Evolutionary conservation across 129 eudicot species (phyloP).

Genomic region (Escallonia herrerae): DNA sequence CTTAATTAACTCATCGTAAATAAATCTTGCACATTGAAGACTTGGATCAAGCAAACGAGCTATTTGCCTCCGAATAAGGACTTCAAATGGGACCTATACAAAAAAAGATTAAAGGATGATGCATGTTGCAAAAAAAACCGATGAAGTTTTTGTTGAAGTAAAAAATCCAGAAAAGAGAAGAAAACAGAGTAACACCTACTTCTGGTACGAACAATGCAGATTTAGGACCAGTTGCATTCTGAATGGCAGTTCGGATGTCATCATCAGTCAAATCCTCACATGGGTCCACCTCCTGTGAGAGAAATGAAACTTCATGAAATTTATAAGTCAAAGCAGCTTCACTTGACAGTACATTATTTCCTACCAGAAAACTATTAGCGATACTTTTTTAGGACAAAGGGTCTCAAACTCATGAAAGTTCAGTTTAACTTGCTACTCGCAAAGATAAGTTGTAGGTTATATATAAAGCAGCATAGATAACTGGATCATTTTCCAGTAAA

Average conservation of each 20-base stretch:
- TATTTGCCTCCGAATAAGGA: conserved; percentile 82
- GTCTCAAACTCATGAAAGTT: too few relatives aligned
- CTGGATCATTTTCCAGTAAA: not conserved
- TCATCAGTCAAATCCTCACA: conserved; percentile 97
- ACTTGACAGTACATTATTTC: not conserved
- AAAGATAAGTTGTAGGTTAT: not conserved
- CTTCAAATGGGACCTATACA: conserved; percentile 93
- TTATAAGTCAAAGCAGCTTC: conserved; percentile 4
- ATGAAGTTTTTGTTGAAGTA: not conserved
- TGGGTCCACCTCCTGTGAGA: conserved; percentile 90
- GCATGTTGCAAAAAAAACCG: conserved; percentile 4
- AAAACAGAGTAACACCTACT: conserved; percentile 44
- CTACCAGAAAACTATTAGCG: not conserved
- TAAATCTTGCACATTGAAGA: conserved; percentile 95
- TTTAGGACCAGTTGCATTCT: conserved; percentile 94
- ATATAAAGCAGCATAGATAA: not conserved
- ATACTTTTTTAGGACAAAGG: too few relatives aligned
- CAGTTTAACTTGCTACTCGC: conserved; percentile 1
- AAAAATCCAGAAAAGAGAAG: not conserved
- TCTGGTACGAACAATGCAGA: conserved; percentile 95
- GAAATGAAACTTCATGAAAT: conserved; percentile 8
- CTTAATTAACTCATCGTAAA: conserved; percentile 93
- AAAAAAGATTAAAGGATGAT: not conserved
- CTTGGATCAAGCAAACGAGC: conserved; percentile 97
- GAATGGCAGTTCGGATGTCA: conserved; percentile 93